Evolutionary conservation across 2,329 filamentous ascomycete genomes (phyloP).

Genomic region (Mycosphaerella sp.): DNA sequence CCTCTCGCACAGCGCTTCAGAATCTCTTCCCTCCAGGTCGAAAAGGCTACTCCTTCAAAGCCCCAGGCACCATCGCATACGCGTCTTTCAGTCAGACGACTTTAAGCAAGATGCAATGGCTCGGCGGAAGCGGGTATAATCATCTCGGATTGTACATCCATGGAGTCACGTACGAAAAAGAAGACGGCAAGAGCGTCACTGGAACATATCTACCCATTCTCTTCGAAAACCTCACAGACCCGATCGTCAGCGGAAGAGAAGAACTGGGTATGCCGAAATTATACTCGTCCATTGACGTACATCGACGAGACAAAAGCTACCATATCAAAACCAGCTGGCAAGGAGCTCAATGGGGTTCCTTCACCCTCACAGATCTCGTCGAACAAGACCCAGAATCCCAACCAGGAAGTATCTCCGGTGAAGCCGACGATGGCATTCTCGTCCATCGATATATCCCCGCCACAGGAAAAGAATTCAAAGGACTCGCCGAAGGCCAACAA

Average conservation of each 20-base stretch:
- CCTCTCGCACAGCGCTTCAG: slow-evolving; percentile 38
- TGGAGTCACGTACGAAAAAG: slow-evolving; percentile 51
- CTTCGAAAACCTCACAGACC: slow-evolving; percentile 55
- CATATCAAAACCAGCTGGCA: slow-evolving; percentile 18
- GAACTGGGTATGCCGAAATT: slow-evolving; percentile 57
- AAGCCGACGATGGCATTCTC: slow-evolving; percentile 19
- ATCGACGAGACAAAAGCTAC: slow-evolving; percentile 6
- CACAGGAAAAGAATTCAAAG: slow-evolving; percentile 35
- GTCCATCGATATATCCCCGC: slow-evolving; percentile 46
- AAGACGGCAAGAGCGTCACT: slow-evolving; percentile 43
- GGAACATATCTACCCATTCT: slow-evolving; percentile 54
- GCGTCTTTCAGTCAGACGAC: slow-evolving; percentile 38
- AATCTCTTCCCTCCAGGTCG: slow-evolving; percentile 36
- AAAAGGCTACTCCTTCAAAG: slow-evolving; percentile 34
- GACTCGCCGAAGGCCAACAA: background rate
- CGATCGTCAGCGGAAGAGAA: slow-evolving; percentile 55
- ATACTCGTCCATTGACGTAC: slow-evolving; percentile 29
- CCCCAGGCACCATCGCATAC: slow-evolving; percentile 35
- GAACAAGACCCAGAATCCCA: slow-evolving; percentile 1
- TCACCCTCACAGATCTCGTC: slow-evolving; percentile 15
- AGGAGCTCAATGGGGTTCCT: slow-evolving; percentile 14
- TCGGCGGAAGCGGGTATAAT: slow-evolving; percentile 55
- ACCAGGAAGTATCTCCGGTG: slow-evolving; percentile 6
- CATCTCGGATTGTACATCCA: slow-evolving; percentile 58
- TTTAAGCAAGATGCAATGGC: slow-evolving; percentile 51